These are phyloP conservation scores for Pneumocystis wakefieldiae DNA, from an alignment of 1,139 yeast genomes.

Conservation along the genomic window DNA sequence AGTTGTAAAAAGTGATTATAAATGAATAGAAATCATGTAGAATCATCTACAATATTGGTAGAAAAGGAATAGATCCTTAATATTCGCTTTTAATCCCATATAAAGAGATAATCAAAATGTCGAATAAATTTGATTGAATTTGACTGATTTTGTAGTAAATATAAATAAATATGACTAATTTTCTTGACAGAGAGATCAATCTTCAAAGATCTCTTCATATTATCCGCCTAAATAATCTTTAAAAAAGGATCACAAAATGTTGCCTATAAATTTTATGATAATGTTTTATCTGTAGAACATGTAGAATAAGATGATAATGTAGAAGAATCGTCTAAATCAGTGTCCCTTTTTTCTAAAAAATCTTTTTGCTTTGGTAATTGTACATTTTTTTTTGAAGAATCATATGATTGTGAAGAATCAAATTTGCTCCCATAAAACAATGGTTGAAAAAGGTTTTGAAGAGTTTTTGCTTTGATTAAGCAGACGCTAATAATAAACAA, in stretches of 20 bases:
- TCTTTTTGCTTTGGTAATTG: background rate
- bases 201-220: background rate
- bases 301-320: background rate
- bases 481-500: background rate
- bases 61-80: too few relatives aligned
- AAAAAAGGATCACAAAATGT: background rate
- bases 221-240: background rate
- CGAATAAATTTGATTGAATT: too few relatives aligned
- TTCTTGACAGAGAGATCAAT: too few relatives aligned
- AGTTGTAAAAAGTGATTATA: too few relatives aligned
- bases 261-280: background rate
- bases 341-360: background rate
- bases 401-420: background rate
- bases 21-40: too few relatives aligned
- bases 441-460: background rate
- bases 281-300: background rate
- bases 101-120: too few relatives aligned
- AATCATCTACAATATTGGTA: too few relatives aligned
- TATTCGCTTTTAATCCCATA: too few relatives aligned
- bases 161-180: too few relatives aligned
- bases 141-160: too few relatives aligned
- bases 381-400: background rate
- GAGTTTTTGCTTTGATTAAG: background rate
- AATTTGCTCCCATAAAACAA: background rate
- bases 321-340: background rate